A percentile compares a stretch with the other conserved stretches of the same genome.
phyloP scores from a whole-genome alignment of 352 stramenopile genomes.

The Globisporangium middletonii region DNA sequence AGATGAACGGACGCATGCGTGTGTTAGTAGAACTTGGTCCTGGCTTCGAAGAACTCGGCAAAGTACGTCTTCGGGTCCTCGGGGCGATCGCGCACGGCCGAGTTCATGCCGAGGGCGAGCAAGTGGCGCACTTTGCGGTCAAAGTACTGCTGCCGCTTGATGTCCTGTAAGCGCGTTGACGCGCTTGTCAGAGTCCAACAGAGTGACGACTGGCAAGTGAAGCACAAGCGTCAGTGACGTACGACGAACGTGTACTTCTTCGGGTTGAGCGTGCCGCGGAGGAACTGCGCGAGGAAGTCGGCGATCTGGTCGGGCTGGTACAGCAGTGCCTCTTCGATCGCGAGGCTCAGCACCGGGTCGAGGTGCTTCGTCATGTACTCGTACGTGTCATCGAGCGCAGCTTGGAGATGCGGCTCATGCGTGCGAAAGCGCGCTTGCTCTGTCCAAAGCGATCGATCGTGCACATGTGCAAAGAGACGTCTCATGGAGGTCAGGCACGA shows the following conservation, averaged over 20 bases:
- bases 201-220: too few species aligned
- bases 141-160: constrained; percentile 65
- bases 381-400: constrained; percentile 51
- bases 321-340: constrained; percentile 62
- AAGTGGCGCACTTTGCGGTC: constrained; percentile 74
- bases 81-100: constrained; percentile 54
- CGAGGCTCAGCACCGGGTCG: constrained; percentile 51
- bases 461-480: neutral
- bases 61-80: constrained; percentile 43
- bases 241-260: constrained; percentile 76
- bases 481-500: neutral
- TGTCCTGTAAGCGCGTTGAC: constrained; percentile 25
- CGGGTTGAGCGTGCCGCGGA: constrained; percentile 58
- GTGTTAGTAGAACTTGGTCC: constrained; percentile 55
- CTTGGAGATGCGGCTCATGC: constrained; percentile 44
- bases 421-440: constrained; percentile 55
- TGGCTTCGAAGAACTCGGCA: constrained; percentile 61
- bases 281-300: constrained; percentile 60
- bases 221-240: constrained; percentile 7
- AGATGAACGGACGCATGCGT: too few species aligned
- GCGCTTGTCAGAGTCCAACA: neutral
- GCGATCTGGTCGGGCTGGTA: constrained; percentile 71
- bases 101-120: constrained; percentile 55
- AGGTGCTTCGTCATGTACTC: constrained; percentile 66
- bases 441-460: constrained; percentile 8